Percentiles rank a stretch among this genome's conserved stretches.
These are phyloP conservation scores for Rhizopogon vesiculosus DNA, from an alignment of 768 basidiomycete species.

Conservation along the genomic window DNA sequence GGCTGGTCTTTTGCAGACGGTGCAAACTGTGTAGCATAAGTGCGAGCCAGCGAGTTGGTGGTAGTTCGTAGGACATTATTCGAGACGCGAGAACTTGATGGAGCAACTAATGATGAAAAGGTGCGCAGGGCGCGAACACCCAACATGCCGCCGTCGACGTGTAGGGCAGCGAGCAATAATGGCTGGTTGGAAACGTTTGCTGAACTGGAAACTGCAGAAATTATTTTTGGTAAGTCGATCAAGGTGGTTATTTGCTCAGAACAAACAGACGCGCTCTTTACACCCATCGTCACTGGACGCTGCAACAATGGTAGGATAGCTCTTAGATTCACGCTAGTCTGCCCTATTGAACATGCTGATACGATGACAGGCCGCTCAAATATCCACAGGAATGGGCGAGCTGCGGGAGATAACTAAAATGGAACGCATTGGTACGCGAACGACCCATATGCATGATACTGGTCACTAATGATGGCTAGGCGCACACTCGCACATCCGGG, in stretches of 20 bases:
- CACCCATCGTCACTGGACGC: slow-evolving; percentile 10
- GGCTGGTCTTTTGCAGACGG: slow-evolving; percentile 24
- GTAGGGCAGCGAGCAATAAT: neutral
- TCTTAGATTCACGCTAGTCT: neutral
- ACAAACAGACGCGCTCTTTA: slow-evolving; percentile 29
- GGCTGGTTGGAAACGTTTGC: neutral
- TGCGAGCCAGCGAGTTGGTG: slow-evolving; percentile 15
- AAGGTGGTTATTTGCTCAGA: slow-evolving; percentile 22
- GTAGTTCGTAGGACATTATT: slow-evolving; percentile 8
- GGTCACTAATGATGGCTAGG: slow-evolving; percentile 37
- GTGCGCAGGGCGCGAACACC: slow-evolving; percentile 16
- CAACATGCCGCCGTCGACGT: slow-evolving; percentile 4
- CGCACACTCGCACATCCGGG: slow-evolving; percentile 92
- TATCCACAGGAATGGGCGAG: slow-evolving; percentile 73
- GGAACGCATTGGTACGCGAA: slow-evolving; percentile 76
- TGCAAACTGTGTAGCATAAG: slow-evolving; percentile 34
- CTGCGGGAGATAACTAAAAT: slow-evolving; percentile 87
- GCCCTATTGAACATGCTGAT: slow-evolving; percentile 5
- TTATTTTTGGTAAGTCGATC: neutral
- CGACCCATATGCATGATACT: neutral
- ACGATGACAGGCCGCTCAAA: slow-evolving; percentile 54
- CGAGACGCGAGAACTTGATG: neutral
- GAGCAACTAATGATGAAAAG: slow-evolving; percentile 7
- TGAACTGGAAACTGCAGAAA: slow-evolving; percentile 2
- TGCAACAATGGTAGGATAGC: slow-evolving; percentile 26